These are phyloP conservation scores for Amesomyces nigricolor DNA, from an alignment of 2,329 filamentous ascomycete genomes.

Conservation along the genomic window DNA sequence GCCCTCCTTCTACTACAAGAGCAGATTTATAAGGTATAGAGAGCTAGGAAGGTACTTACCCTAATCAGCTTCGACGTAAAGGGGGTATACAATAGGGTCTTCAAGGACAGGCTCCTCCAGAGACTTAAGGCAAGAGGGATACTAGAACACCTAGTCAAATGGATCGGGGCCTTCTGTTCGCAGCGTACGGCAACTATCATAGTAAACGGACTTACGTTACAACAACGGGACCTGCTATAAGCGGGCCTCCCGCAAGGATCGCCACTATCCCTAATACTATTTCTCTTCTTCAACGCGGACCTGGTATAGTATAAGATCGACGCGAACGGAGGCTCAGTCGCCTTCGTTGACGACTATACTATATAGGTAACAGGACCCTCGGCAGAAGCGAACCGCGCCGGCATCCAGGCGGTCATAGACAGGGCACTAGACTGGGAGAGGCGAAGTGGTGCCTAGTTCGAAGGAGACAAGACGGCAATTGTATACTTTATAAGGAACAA, in stretches of 20 bases:
- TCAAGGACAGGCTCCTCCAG: neutral
- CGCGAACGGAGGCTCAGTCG: no score
- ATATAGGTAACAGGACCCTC: no score
- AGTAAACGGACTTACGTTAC: slow-evolving; percentile 1
- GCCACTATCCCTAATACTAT: neutral
- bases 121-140: slow-evolving; percentile 8
- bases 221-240: neutral
- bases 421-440: no score
- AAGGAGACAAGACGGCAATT: no score
- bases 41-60: neutral
- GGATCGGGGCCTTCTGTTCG: slow-evolving; percentile 9
- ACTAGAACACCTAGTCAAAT: slow-evolving; percentile 2
- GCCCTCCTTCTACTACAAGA: no score
- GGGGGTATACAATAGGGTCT: slow-evolving; percentile 9
- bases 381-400: no score
- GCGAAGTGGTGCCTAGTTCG: no score
- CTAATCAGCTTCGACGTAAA: slow-evolving; percentile 11
- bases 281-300: neutral
- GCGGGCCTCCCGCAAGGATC: neutral
- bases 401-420: no score
- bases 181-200: slow-evolving; percentile 7
- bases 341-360: no score
- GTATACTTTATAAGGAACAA: slow-evolving; percentile 21
- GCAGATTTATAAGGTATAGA: no score
- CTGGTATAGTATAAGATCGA: no score